Evolutionary conservation across 202 grass and related monocot species (phyloP).

Genomic region (Setaria viridis): DNA sequence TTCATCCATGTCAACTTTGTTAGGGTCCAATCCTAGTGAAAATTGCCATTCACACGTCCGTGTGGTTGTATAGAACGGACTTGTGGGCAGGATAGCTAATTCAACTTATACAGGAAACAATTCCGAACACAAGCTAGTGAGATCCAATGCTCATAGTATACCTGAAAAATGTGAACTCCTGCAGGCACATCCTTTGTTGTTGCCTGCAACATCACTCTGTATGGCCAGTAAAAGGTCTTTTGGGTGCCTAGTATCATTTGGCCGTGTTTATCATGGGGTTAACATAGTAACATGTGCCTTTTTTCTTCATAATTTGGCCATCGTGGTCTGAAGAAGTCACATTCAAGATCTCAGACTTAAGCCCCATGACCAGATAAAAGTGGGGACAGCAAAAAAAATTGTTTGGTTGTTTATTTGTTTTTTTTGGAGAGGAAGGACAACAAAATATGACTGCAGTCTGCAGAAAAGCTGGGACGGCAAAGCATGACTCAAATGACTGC

Average conservation of each 20-base stretch:
- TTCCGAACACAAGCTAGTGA: not conserved
- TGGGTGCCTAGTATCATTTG: not conserved
- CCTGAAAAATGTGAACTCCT: not conserved
- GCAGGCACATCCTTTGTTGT: not conserved
- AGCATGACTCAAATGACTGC: too few species aligned
- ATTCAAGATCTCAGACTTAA: not conserved
- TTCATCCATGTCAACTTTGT: conserved; percentile 2
- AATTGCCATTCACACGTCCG: not conserved
- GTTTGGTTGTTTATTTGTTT: too few species aligned
- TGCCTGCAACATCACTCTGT: not conserved
- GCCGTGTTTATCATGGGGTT: not conserved
- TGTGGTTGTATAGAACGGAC: not conserved
- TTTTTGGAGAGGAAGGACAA: not conserved
- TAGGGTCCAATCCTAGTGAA: not conserved
- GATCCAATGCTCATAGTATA: not conserved
- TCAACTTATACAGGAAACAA: not conserved
- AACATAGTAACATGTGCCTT: too few species aligned
- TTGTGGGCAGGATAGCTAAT: not conserved
- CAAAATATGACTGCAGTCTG: too few species aligned
- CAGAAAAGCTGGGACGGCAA: too few species aligned
- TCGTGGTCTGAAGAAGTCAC: too few species aligned
- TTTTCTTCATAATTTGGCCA: not conserved
- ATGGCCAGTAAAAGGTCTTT: not conserved
- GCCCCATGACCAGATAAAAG: too few species aligned
- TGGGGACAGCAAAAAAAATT: too few species aligned